These are phyloP conservation scores for Fusarium coffeatum DNA, from an alignment of 2,329 filamentous ascomycete species.

Conservation along the genomic window DNA sequence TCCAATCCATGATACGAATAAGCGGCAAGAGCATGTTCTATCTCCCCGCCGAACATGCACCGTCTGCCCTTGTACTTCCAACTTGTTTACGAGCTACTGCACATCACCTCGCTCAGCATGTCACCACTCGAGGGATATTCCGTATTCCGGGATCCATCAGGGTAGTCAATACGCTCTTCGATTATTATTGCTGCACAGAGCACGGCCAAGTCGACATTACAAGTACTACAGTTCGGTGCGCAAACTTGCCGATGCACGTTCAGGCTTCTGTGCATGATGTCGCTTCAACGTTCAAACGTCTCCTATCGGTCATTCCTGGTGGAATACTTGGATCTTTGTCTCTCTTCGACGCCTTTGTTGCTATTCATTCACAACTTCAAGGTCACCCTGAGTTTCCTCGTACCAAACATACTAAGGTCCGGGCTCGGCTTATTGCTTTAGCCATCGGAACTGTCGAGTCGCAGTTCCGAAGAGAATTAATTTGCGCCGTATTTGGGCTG, in stretches of 20 bases:
- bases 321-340: slow-evolving; percentile 73
- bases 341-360: slow-evolving; percentile 71
- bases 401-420: slow-evolving; percentile 66
- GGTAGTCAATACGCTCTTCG: slow-evolving; percentile 68
- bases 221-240: slow-evolving; percentile 69
- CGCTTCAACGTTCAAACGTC: slow-evolving; percentile 73
- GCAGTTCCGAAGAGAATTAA: slow-evolving; percentile 69
- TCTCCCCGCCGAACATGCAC: slow-evolving; percentile 68
- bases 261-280: slow-evolving; percentile 71
- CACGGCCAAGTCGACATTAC: slow-evolving; percentile 63
- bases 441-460: slow-evolving; percentile 70
- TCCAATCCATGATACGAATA: slow-evolving; percentile 70
- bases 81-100: slow-evolving; percentile 75
- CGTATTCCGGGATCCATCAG: slow-evolving; percentile 70
- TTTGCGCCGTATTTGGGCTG: slow-evolving; percentile 75
- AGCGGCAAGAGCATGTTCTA: slow-evolving; percentile 72
- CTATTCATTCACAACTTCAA: slow-evolving; percentile 68
- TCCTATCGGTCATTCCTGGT: slow-evolving; percentile 72
- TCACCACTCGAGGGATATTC: slow-evolving; percentile 69
- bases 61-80: slow-evolving; percentile 68
- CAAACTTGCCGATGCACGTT: slow-evolving; percentile 70
- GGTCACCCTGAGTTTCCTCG: slow-evolving; percentile 63
- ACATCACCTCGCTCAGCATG: slow-evolving; percentile 71
- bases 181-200: slow-evolving; percentile 68
- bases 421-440: slow-evolving; percentile 74